Conservation (phyloP, 345 rosid species). For the Eucalyptus tenuipes region DNA sequence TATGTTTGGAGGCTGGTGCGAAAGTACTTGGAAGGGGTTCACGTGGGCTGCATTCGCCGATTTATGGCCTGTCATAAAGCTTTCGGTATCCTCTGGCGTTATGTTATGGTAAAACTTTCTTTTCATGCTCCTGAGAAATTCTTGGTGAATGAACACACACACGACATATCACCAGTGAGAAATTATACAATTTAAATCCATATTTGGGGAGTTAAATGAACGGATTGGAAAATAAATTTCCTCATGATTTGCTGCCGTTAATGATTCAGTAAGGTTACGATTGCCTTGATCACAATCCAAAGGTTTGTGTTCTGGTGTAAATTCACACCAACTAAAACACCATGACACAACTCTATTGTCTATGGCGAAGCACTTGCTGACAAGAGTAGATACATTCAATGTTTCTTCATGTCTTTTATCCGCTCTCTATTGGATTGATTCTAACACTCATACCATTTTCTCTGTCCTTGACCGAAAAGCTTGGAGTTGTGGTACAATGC, state of each 20-base stretch:
- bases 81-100: constrained; percentile 24
- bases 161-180: not conserved
- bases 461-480: not conserved
- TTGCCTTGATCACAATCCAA: not conserved
- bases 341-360: not conserved
- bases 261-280: not conserved
- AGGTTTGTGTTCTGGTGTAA: not conserved
- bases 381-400: not conserved
- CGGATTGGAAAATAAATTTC: not conserved
- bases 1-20: constrained; percentile 8
- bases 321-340: not conserved
- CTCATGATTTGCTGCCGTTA: not conserved
- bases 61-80: constrained; percentile 27
- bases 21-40: constrained; percentile 9
- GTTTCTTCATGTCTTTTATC: not conserved
- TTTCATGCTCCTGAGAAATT: not conserved
- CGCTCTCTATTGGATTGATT: not conserved
- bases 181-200: not conserved
- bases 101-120: constrained; percentile 7
- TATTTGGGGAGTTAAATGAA: not conserved
- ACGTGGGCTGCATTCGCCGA: constrained; percentile 7
- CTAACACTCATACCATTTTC: not conserved
- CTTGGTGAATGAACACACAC: not conserved
- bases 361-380: not conserved
- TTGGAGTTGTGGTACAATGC: not conserved